Base-by-base conservation (phyloP, 768 basidiomycete species). In the Suillus americanus region DNA sequence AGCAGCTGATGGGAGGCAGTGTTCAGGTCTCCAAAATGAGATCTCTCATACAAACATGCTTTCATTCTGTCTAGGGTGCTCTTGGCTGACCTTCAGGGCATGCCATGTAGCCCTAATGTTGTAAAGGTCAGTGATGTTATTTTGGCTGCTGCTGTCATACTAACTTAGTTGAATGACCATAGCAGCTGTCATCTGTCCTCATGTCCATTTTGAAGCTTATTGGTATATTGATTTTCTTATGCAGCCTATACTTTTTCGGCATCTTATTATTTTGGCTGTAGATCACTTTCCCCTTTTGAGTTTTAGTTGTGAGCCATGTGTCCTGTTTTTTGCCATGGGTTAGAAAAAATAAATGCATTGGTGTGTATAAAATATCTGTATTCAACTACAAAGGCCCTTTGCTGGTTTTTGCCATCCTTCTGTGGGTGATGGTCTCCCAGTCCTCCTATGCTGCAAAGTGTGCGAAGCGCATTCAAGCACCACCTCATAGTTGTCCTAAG, bases 1-100 rank as follows among this genome's bases (percentile, higher is more conserved):
- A 65, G 62, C 55, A 65, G 61, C 37, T 48, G 16, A 16, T 66
- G 60, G 65, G 65, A 68, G 60, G 62, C 28, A 12, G 33, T n/a
- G 7, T 56, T 66, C 12, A 9, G 33, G 33, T 35, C 33, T 35
- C 7, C 33, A 6, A 35, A 35, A 6, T 35, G 33, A 6, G 33
- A 35, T 35, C 33, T 35, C 33, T 35, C 33, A 35, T 35, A 35
- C 5, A 35, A 35, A 35, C 33, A 35, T 35, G 33, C 33, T 35
- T 35, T 7, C 33, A 35, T 35, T 35, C 33, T 35, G 33, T 35
- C 33, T 35, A 35, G 33, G 33, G 5, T 7, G 5, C 33, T 35
- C 5, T 5, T 35, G 33, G 33, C 33, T 35, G 33, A 6, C n/a
- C 33, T 35, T 35, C 33, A 35, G 33, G 33, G 33, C 33, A 35